Base-by-base conservation (phyloP, 192 early-diverging fungal species). In the Irineochytrium annulatum region DNA sequence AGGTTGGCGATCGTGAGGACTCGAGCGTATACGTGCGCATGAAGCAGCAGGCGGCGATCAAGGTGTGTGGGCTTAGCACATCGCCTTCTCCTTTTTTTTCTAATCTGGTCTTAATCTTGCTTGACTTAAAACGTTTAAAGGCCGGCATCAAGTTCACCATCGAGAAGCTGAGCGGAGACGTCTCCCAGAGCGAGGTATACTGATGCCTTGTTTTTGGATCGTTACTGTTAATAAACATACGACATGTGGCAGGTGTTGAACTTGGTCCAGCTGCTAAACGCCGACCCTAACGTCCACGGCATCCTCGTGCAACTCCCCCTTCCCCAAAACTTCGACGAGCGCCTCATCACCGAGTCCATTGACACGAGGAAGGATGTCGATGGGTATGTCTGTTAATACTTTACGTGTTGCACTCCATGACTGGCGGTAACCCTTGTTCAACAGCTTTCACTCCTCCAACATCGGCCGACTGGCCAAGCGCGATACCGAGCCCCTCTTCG, bases 301-400 rank as follows among this genome's bases (percentile, higher is more conserved):
- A 88, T 99, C 55, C 73, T 99, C 16, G 92, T 97, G 51, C 97
- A 99, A 72, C 77, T 99, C 60, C 97, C 97, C 26, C 72, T 99
- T 11, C 94, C 97, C 14, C 72, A 75, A 1, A 89, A 91, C 62
- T 80, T 99, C 41, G 85, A 88, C 63, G 93, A 95, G 63, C 73
- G 74, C 54, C 74, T 80, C 20, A 77, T 97, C 33, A 93, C 89
- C 37, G 92, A 95, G 60, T 78, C 91, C 28, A 91, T 99, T 58
- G 74, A 86, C 55, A 79, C 85, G 2, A 69, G 79, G 52, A 99
- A 97, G 69, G 97, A 99, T 70, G 94, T 99, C n/a, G 97, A 99
- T 68, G 97, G 97, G 77, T 89, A 80, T 64, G 70, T 37, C 2
- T 45, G 16, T 11, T 41, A 11, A 11, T 14, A 32, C 4, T 53